Percentiles rank a stretch among this genome's conserved stretches.
These are phyloP conservation scores for Sporobolomyces roseus DNA, from an alignment of 768 basidiomycete genomes.

Conservation along the genomic window DNA sequence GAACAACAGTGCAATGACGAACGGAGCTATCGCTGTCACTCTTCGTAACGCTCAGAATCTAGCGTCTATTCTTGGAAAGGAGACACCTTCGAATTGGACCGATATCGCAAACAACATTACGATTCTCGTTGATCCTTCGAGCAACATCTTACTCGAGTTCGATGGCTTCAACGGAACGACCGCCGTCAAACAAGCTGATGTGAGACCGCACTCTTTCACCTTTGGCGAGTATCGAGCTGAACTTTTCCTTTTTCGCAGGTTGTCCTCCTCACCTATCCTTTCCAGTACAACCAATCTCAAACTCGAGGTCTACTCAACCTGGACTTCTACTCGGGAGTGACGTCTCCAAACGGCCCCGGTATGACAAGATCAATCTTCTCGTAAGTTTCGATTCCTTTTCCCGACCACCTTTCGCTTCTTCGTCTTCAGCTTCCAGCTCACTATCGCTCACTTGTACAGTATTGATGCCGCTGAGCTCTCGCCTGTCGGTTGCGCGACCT, in stretches of 20 bases:
- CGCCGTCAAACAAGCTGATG: conserved; percentile 40
- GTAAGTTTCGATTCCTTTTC: background rate
- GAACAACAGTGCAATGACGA: conserved; percentile 25
- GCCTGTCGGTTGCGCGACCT: conserved; percentile 28
- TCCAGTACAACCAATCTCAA: conserved; percentile 11
- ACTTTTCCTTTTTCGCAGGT: background rate
- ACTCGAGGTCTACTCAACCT: conserved; percentile 12
- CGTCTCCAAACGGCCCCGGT: conserved; percentile 20
- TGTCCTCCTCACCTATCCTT: conserved; percentile 35
- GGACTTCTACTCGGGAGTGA: conserved; percentile 31
- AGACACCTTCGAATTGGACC: conserved; percentile 18
- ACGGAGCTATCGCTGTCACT: conserved; percentile 30
- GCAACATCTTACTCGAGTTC: conserved; percentile 27
- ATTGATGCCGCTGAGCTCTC: conserved; percentile 26
- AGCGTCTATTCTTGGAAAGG: conserved; percentile 7
- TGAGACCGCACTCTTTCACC: background rate
- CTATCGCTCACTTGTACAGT: background rate
- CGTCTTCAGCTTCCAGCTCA: background rate
- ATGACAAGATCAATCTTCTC: conserved; percentile 35
- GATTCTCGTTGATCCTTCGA: conserved; percentile 16
- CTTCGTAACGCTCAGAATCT: conserved; percentile 23
- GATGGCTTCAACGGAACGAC: conserved; percentile 33
- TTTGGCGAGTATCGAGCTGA: no score
- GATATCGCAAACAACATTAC: conserved; percentile 28
- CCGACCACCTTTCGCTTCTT: background rate